A percentile compares a stretch with the other conserved stretches of the same genome.
phyloP scores from a whole-genome alignment of 2,329 filamentous ascomycete genomes.

The Ceratocystis diversiconidia region DNA sequence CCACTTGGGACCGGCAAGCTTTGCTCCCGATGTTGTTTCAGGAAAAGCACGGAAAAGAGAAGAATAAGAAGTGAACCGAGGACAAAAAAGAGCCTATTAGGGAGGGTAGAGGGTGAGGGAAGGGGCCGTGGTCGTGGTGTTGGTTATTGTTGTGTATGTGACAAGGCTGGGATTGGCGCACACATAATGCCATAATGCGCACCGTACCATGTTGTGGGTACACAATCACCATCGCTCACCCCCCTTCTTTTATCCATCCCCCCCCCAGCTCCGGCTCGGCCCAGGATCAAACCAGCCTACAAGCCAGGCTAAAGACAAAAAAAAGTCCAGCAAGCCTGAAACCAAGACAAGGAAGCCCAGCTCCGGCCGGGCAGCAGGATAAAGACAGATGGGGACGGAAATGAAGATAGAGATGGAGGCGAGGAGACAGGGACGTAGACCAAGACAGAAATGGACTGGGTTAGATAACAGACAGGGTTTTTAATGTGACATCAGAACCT shows the following conservation, averaged over 20 bases:
- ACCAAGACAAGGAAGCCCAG: background rate
- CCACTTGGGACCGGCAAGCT: background rate
- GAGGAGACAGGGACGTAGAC: background rate
- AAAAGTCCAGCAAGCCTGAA: background rate
- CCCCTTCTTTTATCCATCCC: background rate
- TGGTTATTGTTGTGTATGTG: too few relatives aligned
- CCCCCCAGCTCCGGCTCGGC: background rate
- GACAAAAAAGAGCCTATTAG: background rate
- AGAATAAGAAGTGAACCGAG: background rate
- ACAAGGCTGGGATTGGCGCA: too few relatives aligned
- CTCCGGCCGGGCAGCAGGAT: background rate
- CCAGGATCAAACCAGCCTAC: too few relatives aligned
- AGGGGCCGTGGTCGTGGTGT: background rate
- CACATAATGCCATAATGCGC: too few relatives aligned
- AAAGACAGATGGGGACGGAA: background rate
- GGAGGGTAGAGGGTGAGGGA: background rate
- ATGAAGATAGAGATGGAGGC: too few relatives aligned
- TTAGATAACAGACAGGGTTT: background rate
- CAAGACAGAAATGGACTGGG: background rate
- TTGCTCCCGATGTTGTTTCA: background rate
- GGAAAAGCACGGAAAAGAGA: conserved; percentile 3
- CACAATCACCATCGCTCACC: background rate
- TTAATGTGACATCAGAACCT: background rate
- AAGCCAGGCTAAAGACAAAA: too few relatives aligned
- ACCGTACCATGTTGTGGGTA: background rate